Base-by-base conservation (phyloP, 177 flowering plant genomes). In the Vitis hybrid region DNA sequence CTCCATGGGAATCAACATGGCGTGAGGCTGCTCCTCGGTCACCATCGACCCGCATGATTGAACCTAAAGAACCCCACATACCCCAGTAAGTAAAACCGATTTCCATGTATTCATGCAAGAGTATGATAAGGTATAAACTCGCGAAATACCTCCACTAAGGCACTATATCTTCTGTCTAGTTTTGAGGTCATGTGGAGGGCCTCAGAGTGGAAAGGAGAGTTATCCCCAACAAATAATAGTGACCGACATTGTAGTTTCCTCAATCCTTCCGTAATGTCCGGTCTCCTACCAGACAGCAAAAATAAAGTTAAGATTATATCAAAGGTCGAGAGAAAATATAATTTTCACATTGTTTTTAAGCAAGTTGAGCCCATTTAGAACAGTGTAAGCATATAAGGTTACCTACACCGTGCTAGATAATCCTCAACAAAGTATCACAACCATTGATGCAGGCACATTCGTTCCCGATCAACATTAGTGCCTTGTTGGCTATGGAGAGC, bases 21-120 rank as follows among this genome's bases (percentile, higher is more conserved):
- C 99, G 71, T 92, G 93, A 12, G 98, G 99, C 74, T 96, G 99
- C 78, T 96, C 99, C 71, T 96, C 97, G 8, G 98, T 93, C 73
- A 96, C 99, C 89, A 93, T 81, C 6, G 99, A 90, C 59, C 99
- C 99, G 59, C 99, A 93, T 4, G 87, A 84, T 76, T 93, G 95
- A 63, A 96, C 99, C 99, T 96, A 82, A 9, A 55, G 5, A 7
- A 49, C 11, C 4, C 8, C 19, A 68, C 0, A 20, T 2, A 16
- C 20, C 16, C 16, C 5, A 9, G 31, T 54, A 34, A 66, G 34
- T 31, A 14, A 16, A 53, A 1, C 2, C 16, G 15, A 55, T 4
- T 58, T 63, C 14, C 16, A 39, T 5, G 48, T 0, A 69, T 12
- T 26, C 26, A 63, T 15, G 45, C 26, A 74, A 58, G 12, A 51